Percentiles rank a stretch among this genome's conserved stretches.
Evolutionary conservation across 495 filamentous ascomycete genomes (phyloP).

Genomic region (Trichoderma reesei): DNA sequence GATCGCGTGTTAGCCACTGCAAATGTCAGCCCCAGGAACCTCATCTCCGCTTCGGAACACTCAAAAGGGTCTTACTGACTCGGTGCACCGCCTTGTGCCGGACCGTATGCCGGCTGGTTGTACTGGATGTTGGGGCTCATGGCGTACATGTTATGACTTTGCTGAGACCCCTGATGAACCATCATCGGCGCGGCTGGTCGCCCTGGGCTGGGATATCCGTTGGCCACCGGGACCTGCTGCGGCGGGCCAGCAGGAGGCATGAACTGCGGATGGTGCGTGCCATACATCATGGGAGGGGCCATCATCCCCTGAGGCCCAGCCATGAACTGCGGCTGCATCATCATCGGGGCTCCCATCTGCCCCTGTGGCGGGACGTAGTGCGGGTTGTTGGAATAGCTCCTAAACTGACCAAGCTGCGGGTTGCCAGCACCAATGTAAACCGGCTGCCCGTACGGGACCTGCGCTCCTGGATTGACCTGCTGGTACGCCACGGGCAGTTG

Average conservation of each 20-base stretch:
- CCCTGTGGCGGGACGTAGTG: conserved; percentile 57
- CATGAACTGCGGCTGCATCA: conserved; percentile 66
- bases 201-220: conserved; percentile 76
- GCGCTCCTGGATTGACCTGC: conserved; percentile 56
- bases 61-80: conserved; percentile 45
- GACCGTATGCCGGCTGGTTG: conserved; percentile 54
- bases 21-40: conserved; percentile 16
- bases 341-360: conserved; percentile 63
- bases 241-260: conserved; percentile 56
- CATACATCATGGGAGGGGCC: conserved; percentile 65
- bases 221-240: conserved; percentile 50
- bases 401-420: conserved; percentile 43
- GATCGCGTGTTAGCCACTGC: conserved; percentile 50
- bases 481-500: conserved; percentile 60
- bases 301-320: conserved; percentile 44
- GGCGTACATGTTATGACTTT: conserved; percentile 58
- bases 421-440: conserved; percentile 60
- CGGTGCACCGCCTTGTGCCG: conserved; percentile 51
- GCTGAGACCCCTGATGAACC: conserved; percentile 58
- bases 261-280: conserved; percentile 48
- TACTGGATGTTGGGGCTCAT: conserved; percentile 60
- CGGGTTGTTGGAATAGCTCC: conserved; percentile 45
- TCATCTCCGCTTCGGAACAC: background rate
- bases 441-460: conserved; percentile 62
- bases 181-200: conserved; percentile 76